phyloP scores from a whole-genome alignment of 192 early-diverging fungal species.

The Anaeromyces robustus region DNA sequence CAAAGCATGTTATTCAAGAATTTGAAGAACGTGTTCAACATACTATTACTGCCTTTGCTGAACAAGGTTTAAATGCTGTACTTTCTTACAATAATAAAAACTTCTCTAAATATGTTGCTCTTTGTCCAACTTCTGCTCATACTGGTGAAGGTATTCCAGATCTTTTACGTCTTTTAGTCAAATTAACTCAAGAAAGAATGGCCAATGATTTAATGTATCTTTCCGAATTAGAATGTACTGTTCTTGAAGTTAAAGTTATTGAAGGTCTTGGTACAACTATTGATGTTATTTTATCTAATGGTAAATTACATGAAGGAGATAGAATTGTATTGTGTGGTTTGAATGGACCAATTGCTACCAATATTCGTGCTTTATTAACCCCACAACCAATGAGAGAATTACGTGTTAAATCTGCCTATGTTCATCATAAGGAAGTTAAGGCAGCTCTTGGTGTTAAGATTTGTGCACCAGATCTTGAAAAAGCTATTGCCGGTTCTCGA shows the following conservation, averaged over 20 bases:
- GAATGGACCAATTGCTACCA: slow-evolving; percentile 86
- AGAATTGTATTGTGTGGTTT: slow-evolving; percentile 88
- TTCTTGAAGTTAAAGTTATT: slow-evolving; percentile 97
- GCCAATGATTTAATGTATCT: slow-evolving; percentile 91
- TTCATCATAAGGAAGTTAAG: slow-evolving; percentile 92
- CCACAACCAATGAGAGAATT: slow-evolving; percentile 97
- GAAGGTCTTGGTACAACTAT: slow-evolving; percentile 97
- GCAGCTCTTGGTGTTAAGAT: slow-evolving; percentile 96
- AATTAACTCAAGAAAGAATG: slow-evolving; percentile 88
- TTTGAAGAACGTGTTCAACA: slow-evolving; percentile 65
- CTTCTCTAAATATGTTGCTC: slow-evolving; percentile 82
- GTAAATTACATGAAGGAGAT: slow-evolving; percentile 87
- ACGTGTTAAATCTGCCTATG: slow-evolving; percentile 88
- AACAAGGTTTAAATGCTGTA: slow-evolving; percentile 86
- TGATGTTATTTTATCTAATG: slow-evolving; percentile 92
- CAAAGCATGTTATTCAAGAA: slow-evolving; percentile 55
- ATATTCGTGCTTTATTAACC: slow-evolving; percentile 84
- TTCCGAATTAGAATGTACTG: slow-evolving; percentile 89
- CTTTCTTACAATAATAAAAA: slow-evolving; percentile 95
- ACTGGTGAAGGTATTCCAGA: slow-evolving; percentile 98
- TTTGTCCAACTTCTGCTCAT: slow-evolving; percentile 94
- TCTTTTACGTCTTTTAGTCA: slow-evolving; percentile 76
- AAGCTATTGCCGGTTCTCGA: slow-evolving; percentile 92
- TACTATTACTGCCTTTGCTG: slow-evolving; percentile 75
- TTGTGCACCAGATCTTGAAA: slow-evolving; percentile 79